phyloP scores from a whole-genome alignment of 2,329 filamentous ascomycete genomes.

The Byssochlamys sp. region DNA sequence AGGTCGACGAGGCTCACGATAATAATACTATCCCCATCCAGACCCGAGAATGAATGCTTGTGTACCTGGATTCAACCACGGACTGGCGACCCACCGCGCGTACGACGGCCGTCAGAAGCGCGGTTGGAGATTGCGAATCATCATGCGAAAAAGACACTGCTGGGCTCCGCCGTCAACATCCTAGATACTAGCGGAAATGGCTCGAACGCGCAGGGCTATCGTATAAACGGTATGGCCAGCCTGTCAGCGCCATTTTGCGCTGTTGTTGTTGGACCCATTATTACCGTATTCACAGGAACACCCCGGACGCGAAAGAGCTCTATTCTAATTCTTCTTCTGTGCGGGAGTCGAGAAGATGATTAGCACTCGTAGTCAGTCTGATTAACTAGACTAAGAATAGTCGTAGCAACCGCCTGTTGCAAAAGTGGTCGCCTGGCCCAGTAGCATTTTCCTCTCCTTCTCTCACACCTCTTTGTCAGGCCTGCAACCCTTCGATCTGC shows the following conservation, averaged over 20 bases:
- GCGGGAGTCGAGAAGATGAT: not conserved
- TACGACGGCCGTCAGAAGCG: not conserved
- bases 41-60: not conserved
- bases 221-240: not conserved
- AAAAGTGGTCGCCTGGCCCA: not conserved
- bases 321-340: not conserved
- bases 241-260: not conserved
- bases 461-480: not conserved
- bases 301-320: not conserved
- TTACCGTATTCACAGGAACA: not conserved
- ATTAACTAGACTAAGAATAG: too few relatives aligned
- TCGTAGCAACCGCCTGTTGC: too few relatives aligned
- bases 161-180: not conserved
- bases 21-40: not conserved
- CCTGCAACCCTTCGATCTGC: not conserved
- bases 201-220: not conserved
- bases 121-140: not conserved
- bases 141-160: not conserved
- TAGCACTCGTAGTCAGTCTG: not conserved
- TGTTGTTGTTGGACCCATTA: not conserved
- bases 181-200: not conserved
- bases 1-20: not conserved
- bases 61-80: not conserved
- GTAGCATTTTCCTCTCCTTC: not conserved
- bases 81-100: not conserved